Conservation (phyloP, 176 grass and related monocot species). For the Tuctoria greenei region DNA sequence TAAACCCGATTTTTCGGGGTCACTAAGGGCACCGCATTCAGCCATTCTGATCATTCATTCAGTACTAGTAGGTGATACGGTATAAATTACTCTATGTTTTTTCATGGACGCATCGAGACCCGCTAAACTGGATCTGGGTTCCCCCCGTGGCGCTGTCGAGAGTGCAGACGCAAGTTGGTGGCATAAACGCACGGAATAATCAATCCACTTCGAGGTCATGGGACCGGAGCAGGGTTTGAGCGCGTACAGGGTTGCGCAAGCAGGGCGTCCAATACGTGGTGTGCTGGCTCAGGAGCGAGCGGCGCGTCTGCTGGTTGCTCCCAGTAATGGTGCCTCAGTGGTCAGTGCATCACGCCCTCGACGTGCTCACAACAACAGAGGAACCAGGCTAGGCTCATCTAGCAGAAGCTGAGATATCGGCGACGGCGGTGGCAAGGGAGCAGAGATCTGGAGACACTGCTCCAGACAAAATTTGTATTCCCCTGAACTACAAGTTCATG, state of each 20-base stretch:
- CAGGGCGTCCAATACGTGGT: slow-evolving; percentile 19
- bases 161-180: background rate
- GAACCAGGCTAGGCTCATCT: background rate
- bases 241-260: background rate
- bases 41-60: too few relatives aligned
- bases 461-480: background rate
- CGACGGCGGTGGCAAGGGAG: background rate
- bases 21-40: background rate
- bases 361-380: background rate
- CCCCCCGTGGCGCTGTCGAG: background rate
- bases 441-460: background rate
- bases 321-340: background rate
- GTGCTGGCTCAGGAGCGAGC: background rate
- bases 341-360: background rate
- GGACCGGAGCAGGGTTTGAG: background rate
- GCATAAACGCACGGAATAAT: background rate
- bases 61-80: too few relatives aligned
- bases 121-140: slow-evolving; percentile 14
- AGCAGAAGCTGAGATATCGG: background rate
- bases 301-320: slow-evolving; percentile 1
- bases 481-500: too few relatives aligned
- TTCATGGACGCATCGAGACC: background rate
- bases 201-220: background rate
- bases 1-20: background rate
- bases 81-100: too few relatives aligned